Base-by-base conservation (phyloP, 768 basidiomycete species). In the Russula vinacea region DNA sequence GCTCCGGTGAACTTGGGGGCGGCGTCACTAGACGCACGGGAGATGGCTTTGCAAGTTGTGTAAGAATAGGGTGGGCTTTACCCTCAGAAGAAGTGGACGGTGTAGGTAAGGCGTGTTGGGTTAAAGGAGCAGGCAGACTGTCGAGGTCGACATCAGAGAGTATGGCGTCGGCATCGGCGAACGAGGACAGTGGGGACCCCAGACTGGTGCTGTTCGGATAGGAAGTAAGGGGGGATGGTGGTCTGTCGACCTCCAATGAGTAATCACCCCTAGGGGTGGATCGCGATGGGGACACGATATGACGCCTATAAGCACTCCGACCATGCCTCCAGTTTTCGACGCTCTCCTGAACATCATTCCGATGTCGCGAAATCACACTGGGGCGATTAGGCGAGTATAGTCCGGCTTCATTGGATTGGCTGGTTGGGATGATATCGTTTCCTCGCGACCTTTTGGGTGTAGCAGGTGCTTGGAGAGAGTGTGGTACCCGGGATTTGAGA, bases 11-110 rank as follows among this genome's bases (percentile, higher is more conserved):
- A 33, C 72, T 67, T 17, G 65, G 66, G 3, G 72, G 74, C 5
- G 71, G 74, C 60, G 68, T 74, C 54, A 60, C 67, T 39, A 56
- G 70, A 56, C 61, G 75, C 69, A 66, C 71, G 24, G 60, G 19
- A 26, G 17, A 22, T 3, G 47, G 24, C 22, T 42, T 35, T 19
- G 39, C 22, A n/a, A 44, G 40, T n/a, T 54, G 58, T 26, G 60
- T 19, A n/a, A 42, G 19, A 13, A 33, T 0, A 51, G 29, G 47
- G 49, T 40, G 55, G 19, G 56, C 14, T 52, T 50, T 44, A 40
- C 37, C 63, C 22, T 24, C 53, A 10, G 58, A 64, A 51, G 59
- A 58, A 32, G 62, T 44, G 16, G 62, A 39, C 6, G 64, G 67
- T 6, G 63, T 50, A 13, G 64, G 63, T 2, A 64, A 37, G 2